phyloP scores from a whole-genome alignment of 2,329 filamentous ascomycete genomes.

The Aureobasidium namibiae region DNA sequence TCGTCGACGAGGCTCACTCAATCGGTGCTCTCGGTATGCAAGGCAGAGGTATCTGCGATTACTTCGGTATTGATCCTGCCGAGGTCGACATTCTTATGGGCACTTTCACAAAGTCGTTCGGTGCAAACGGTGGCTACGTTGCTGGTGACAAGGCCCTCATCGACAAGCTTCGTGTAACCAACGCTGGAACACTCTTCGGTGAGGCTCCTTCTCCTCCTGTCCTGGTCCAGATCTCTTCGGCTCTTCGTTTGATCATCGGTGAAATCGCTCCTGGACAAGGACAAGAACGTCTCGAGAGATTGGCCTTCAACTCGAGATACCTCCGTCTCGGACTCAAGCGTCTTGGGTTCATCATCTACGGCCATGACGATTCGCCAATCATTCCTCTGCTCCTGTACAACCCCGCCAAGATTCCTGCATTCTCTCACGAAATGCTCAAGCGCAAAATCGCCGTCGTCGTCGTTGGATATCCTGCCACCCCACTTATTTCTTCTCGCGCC shows the following conservation, averaged over 20 bases:
- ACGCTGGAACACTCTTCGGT: conserved; percentile 77
- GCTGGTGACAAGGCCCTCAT: conserved; percentile 84
- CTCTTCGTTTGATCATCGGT: conserved; percentile 80
- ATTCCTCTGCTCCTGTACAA: conserved; percentile 93
- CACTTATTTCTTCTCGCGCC: conserved; percentile 86
- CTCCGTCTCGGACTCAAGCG: conserved; percentile 96
- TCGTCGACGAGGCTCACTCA: conserved; percentile 94
- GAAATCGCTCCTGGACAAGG: conserved; percentile 85
- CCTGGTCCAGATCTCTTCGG: conserved; percentile 80
- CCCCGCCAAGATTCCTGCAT: conserved; percentile 97
- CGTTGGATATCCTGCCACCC: conserved; percentile 93
- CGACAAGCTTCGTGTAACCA: conserved; percentile 79
- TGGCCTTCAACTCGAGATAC: conserved; percentile 97
- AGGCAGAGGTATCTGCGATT: conserved; percentile 92
- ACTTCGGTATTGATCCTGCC: conserved; percentile 80
- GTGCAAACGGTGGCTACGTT: conserved; percentile 94
- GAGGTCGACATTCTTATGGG: conserved; percentile 97
- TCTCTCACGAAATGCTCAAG: conserved; percentile 96
- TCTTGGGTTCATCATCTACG: conserved; percentile 91
- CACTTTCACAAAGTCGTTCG: conserved; percentile 95
- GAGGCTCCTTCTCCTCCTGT: conserved; percentile 84
- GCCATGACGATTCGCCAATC: conserved; percentile 95
- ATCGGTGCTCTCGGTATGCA: conserved; percentile 83
- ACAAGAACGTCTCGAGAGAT: conserved; percentile 86
- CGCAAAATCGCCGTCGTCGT: conserved; percentile 97